Evolutionary conservation across 2,329 filamentous ascomycete genomes (phyloP).

Genomic region (Diaporthe sp.): DNA sequence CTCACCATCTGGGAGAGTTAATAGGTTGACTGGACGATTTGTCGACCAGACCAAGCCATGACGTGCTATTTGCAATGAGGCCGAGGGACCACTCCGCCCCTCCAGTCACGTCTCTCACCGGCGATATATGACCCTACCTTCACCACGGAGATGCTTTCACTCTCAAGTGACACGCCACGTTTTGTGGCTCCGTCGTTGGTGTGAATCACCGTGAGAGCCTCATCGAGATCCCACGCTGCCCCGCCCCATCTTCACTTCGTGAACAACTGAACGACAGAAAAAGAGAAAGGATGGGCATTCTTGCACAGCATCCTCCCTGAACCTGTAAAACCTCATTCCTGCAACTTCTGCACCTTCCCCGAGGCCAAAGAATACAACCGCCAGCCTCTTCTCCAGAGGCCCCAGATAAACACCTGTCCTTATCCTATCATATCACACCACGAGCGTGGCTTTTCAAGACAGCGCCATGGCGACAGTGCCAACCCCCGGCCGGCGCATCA

Average conservation of each 20-base stretch:
- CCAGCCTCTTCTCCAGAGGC: too few species aligned
- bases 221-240: not conserved
- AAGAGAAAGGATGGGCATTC: not conserved
- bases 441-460: not conserved
- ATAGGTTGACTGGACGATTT: not conserved
- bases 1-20: not conserved
- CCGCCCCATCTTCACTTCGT: too few species aligned
- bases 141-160: not conserved
- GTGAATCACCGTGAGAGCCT: not conserved
- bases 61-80: not conserved
- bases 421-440: not conserved
- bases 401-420: not conserved
- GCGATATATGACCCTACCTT: too few species aligned
- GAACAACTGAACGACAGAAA: too few species aligned
- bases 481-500: not conserved
- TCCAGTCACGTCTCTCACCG: not conserved
- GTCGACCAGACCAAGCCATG: not conserved
- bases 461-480: not conserved
- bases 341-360: not conserved
- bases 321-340: not conserved
- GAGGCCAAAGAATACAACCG: too few species aligned
- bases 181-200: not conserved
- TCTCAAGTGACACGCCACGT: not conserved
- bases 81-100: not conserved
- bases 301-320: too few species aligned